Conservation (phyloP, 805 yeast species). For the Wickerhamomyces canadensis region DNA sequence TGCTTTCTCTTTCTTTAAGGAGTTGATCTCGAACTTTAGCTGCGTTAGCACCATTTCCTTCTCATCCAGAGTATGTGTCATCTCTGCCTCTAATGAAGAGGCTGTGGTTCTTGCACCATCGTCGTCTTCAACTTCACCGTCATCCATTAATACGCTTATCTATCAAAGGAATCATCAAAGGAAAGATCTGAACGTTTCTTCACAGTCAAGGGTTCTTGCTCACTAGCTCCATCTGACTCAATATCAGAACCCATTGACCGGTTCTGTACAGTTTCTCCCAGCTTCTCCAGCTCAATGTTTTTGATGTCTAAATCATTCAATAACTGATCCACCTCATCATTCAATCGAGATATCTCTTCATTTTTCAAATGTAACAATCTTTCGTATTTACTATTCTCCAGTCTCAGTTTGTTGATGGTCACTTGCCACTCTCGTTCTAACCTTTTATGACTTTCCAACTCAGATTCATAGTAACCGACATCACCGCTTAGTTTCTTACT, state of each 20-base stretch:
- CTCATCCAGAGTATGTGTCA: constrained; percentile 10
- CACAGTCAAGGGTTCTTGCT: no score
- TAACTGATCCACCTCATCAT: constrained; percentile 8
- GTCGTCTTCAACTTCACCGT: not conserved
- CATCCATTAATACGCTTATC: constrained; percentile 1
- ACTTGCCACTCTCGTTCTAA: constrained; percentile 13
- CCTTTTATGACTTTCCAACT: constrained; percentile 8
- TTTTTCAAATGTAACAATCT: constrained; percentile 4
- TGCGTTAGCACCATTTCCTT: constrained; percentile 6
- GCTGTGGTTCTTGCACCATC: not conserved
- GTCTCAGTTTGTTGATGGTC: not conserved
- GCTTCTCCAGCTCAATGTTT: constrained; percentile 1
- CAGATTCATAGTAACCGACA: constrained; percentile 13
- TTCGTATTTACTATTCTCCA: not conserved
- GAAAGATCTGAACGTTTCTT: not conserved
- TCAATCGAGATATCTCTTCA: constrained; percentile 13
- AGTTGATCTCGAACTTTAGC: constrained; percentile 15
- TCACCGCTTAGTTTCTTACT: constrained; percentile 12
- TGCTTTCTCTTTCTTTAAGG: constrained; percentile 19
- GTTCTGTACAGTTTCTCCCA: no score
- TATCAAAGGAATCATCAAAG: constrained; percentile 1
- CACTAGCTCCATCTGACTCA: no score
- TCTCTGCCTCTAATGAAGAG: constrained; percentile 6
- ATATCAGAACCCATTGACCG: no score
- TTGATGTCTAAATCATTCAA: constrained; percentile 8